Base-by-base conservation (phyloP, 2,329 filamentous ascomycete genomes). In the Fusarium pseudograminearum region DNA sequence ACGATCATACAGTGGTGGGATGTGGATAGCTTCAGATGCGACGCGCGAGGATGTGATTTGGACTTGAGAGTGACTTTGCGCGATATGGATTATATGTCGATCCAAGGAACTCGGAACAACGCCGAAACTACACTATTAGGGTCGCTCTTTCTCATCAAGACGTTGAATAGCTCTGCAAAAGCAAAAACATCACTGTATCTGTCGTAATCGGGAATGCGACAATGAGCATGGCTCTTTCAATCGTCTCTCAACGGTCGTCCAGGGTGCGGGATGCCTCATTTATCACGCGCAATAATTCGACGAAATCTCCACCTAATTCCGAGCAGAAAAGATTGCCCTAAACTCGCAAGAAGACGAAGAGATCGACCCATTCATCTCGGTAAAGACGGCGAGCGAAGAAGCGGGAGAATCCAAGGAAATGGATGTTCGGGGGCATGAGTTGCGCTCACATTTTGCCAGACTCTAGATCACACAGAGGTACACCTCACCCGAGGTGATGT, bases 1-100 rank as follows among this genome's bases (percentile, higher is more conserved):
- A 56, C 55, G 68, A 68, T 61, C 34, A 63, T 62, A 63, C 50
- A 61, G 65, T 68, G 54, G 56, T 61, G 56, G 61, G 68, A 67
- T 79, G 76, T 67, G 74, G 76, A 78, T 78, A 78, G 76, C 77
- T 78, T 78, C 76, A 78, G 73, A 71, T 72, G 59, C 67, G 64
- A 73, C 64, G 55, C 61, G 72, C 33, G 36, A 61, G 58, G 56
- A 62, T 53, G 67, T 56, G 65, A 72, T 57, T 38, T 42, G 34
- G n/a, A 42, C 57, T 48, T 45, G 42, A 59, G 52, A 79, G 77
- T 78, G 76, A 79, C 76, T 76, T 78, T 69, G 64, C 50, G 61
- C 57, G 46, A 59, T 55, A 52, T 28, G 40, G 41, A 11, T 40
- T 41, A 65, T 67, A 56, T 45, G 24, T 24, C 26, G 24, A 48